Evolutionary conservation across 306 rosid genomes (phyloP), one percentile per base, ranked within the genome.

Genomic region (Pyrus betulifolia): DNA sequence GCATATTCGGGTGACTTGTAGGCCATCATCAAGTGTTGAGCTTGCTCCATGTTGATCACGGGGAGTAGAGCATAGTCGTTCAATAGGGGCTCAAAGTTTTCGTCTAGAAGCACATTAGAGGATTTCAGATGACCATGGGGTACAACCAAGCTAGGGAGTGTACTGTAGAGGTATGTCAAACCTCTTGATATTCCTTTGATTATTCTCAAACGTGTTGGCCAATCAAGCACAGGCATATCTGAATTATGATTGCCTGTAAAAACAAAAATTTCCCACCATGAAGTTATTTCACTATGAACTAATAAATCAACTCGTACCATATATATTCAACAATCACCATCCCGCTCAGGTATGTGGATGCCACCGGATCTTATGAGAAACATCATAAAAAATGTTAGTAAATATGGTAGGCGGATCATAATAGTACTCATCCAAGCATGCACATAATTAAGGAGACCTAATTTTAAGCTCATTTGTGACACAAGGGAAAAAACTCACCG

Each of bases 41-140:
- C 87, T 31, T 88, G 95, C 25, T 95, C 97, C 49, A 80, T 55
- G 79, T 87, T 95, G 72, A 87, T 85, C 25, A 91, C 74, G 0
- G 97, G 96, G 57, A 85, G 79, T 10, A 95, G 85, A 6, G 81
- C 96, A 65, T 92, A 87, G 79, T 95, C 98, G 0, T 93, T 90
- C 51, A 95, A 74, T 2, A 89, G 28, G 7, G 98, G 97, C 57
- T 95, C 91, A 8, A 84, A 81, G 23, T 83, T 77, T 68, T 87
- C 86, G 64, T 88, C 89, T 28, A 95, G 84, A 21, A 95, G 86
- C 21, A 95, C 89, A 66, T 95, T 95, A 23, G 98, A 95, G 25
- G 98, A 95, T 88, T 95, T 95, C 1, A 95, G 87, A 77, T 95
- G 97, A 28, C 98, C 98, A 23, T 95, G 96, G 31, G 98, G 92